Evolutionary conservation across 2,329 filamentous ascomycete species (phyloP).

Genomic region (Trichocomaceae sp.): DNA sequence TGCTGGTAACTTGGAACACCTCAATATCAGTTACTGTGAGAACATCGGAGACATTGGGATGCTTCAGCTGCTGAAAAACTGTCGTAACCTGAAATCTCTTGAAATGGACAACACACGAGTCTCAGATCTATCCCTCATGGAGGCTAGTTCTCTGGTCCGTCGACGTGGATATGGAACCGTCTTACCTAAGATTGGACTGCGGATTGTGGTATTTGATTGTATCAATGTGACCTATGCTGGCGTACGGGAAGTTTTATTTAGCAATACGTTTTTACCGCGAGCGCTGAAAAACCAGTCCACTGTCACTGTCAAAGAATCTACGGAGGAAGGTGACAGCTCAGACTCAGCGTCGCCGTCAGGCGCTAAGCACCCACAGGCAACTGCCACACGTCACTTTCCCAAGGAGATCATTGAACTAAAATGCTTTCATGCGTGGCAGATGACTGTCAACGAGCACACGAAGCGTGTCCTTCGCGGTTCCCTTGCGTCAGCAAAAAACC

Average conservation of each 20-base stretch:
- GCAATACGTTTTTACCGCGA: slow-evolving; percentile 68
- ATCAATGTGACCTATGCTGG: slow-evolving; percentile 89
- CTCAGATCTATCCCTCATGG: slow-evolving; percentile 75
- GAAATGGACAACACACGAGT: slow-evolving; percentile 93
- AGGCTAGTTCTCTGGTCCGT: slow-evolving; percentile 75
- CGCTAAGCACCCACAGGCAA: not conserved
- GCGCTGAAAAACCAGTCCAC: slow-evolving; percentile 31
- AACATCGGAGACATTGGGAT: slow-evolving; percentile 75
- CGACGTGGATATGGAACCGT: slow-evolving; percentile 51
- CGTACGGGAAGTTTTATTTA: slow-evolving; percentile 74
- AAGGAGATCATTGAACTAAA: slow-evolving; percentile 78
- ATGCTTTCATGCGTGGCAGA: slow-evolving; percentile 92
- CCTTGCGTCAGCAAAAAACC: slow-evolving; percentile 62
- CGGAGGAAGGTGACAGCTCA: slow-evolving; percentile 16
- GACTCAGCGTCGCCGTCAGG: slow-evolving; percentile 17
- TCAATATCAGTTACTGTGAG: slow-evolving; percentile 88
- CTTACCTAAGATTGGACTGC: slow-evolving; percentile 57
- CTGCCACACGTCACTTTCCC: slow-evolving; percentile 46
- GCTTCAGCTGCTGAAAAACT: slow-evolving; percentile 72
- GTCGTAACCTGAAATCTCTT: slow-evolving; percentile 60
- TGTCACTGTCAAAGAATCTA: slow-evolving; percentile 29
- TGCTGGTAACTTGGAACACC: slow-evolving; percentile 63
- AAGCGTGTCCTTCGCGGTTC: slow-evolving; percentile 77
- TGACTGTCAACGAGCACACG: slow-evolving; percentile 88
- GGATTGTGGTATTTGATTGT: slow-evolving; percentile 83